phyloP scores from a whole-genome alignment of 768 basidiomycete genomes.

The Lentinus brumalis region DNA sequence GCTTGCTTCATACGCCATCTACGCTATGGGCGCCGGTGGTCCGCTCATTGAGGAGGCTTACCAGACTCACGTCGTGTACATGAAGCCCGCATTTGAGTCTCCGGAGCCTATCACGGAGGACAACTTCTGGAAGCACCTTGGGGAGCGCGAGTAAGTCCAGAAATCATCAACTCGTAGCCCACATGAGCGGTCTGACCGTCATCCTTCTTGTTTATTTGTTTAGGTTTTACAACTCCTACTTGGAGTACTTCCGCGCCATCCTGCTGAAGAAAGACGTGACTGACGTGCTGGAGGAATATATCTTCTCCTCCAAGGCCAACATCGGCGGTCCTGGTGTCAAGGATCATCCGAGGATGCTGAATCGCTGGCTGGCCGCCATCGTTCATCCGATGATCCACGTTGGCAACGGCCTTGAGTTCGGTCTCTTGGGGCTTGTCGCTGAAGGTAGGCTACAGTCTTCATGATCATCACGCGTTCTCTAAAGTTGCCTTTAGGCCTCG shows the following conservation, averaged over 20 bases:
- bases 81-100: conserved; percentile 42
- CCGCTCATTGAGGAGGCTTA: conserved; percentile 46
- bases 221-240: conserved; percentile 63
- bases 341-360: conserved; percentile 55
- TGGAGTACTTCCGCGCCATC: conserved; percentile 51
- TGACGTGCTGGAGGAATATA: conserved; percentile 55
- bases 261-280: conserved; percentile 46
- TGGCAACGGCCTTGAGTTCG: conserved; percentile 66
- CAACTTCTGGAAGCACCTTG: conserved; percentile 59
- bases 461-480: neutral
- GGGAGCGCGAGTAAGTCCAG: conserved; percentile 49
- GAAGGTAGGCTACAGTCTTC: conserved; percentile 48
- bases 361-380: conserved; percentile 55
- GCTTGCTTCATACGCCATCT: conserved; percentile 36
- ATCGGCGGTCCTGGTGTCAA: conserved; percentile 18
- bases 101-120: conserved; percentile 46
- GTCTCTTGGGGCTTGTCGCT: conserved; percentile 55
- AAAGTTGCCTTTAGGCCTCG: conserved; percentile 42
- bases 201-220: too few species aligned
- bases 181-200: too few species aligned
- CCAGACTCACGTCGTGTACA: conserved; percentile 40
- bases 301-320: conserved; percentile 48
- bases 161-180: neutral
- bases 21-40: conserved; percentile 56
- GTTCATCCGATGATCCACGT: conserved; percentile 67